Evolutionary conservation across 352 stramenopile genomes (phyloP), one percentile per base, ranked within the genome.

Genomic region (Phytophthora cryptogea): DNA sequence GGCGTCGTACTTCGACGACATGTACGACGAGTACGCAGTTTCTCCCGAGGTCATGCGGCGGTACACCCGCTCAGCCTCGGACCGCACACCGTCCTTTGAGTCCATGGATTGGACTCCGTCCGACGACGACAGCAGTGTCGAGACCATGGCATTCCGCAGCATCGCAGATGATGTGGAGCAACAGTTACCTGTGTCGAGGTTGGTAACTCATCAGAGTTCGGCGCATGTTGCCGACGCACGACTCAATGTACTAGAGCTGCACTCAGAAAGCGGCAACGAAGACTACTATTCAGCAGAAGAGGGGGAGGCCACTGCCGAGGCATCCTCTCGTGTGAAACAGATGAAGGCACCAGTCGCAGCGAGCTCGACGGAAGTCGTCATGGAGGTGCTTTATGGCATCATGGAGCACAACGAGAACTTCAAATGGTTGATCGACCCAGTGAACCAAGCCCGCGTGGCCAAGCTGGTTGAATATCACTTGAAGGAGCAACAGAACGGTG

Each of bases 1-100:
- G 54, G 70, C 78, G 9, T 88, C 79, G 14, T 80, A 79, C 59
- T 88, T 83, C 45, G 81, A 90, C 43, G 81, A 89, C 57, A 70
- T 77, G 62, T 77, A 83, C 63, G 77, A 89, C 43, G 70, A 86
- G 8, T 67, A 76, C 39, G 48, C 66, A 2, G 43, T 63, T 5
- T 66, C 56, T n/a, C 42, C 60, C 14, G 72, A 82, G 17, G 51
- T 43, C 1, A 33, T 64, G 43, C 58, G 49, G 17, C 68, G 71
- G 16, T 79, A 73, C 65, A 51, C 63, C 31, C 73, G 71, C 44
- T 85, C 68, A 9, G 70, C 64, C 10, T 66, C 60, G 3, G 68
- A 80, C 27, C 54, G 63, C 13, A 63, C 64, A 39, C 59, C 65
- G 32, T 83, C 76, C 8, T 68, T 81, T 17, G 70, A 77, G 39